Conservation (phyloP, 2,329 filamentous ascomycete species). For the Neonectria sp. region DNA sequence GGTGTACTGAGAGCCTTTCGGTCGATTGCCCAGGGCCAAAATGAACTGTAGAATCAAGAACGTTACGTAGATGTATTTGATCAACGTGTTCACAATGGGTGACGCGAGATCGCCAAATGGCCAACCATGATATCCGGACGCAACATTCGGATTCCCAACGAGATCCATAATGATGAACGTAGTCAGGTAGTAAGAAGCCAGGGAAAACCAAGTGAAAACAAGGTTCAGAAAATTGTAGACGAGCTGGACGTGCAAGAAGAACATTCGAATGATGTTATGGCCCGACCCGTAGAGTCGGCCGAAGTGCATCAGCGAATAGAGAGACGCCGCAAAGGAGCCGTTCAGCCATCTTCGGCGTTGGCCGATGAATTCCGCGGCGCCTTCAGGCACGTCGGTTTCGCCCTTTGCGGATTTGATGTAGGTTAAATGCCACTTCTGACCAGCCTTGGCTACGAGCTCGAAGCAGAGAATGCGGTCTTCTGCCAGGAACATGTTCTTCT, state of each 20-base stretch:
- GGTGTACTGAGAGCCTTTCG: conserved; percentile 18
- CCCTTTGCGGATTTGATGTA: conserved; percentile 19
- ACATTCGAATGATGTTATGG: conserved; percentile 1
- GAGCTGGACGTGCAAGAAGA: conserved; percentile 9
- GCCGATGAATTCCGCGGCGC: conserved; percentile 7
- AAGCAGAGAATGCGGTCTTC: conserved; percentile 17
- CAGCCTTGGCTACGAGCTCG: conserved; percentile 13
- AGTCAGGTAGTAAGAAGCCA: conserved; percentile 11
- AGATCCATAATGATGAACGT: conserved; percentile 32
- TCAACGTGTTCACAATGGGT: conserved; percentile 13
- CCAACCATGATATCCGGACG: neutral
- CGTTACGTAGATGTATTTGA: conserved; percentile 11
- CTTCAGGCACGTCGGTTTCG: conserved; percentile 13
- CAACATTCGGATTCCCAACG: conserved; percentile 7
- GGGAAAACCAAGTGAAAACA: conserved; percentile 32
- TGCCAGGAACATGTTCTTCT: conserved; percentile 21
- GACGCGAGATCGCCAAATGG: conserved; percentile 30
- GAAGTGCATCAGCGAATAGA: conserved; percentile 12
- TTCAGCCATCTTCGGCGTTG: conserved; percentile 21
- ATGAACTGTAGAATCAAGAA: conserved; percentile 18
- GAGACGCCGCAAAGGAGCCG: conserved; percentile 15
- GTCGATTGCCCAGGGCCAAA: conserved; percentile 18
- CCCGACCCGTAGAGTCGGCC: conserved; percentile 1
- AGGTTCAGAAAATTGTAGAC: conserved; percentile 19
- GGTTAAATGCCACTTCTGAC: conserved; percentile 12